phyloP scores from a whole-genome alignment of 345 rosid species.

The Heritiera fomes region DNA sequence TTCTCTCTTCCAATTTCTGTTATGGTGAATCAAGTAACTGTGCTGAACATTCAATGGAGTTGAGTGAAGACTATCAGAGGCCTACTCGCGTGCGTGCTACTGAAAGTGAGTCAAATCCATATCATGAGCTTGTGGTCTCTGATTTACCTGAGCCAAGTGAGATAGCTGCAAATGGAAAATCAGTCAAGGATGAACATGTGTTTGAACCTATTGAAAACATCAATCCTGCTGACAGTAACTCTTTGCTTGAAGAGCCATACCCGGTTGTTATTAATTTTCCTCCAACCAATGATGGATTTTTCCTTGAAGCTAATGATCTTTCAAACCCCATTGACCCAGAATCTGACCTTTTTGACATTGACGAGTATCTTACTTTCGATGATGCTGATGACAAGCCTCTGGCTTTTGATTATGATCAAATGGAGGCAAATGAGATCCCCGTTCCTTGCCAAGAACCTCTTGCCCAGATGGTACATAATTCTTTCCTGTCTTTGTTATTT shows the following conservation, averaged over 20 bases:
- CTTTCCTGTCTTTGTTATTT: not conserved
- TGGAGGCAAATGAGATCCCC: slow-evolving; percentile 35
- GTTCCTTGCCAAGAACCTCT: slow-evolving; percentile 30
- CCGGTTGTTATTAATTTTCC: slow-evolving; percentile 43
- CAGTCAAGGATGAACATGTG: slow-evolving; percentile 45
- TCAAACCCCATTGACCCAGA: slow-evolving; percentile 42
- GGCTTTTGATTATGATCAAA: slow-evolving; percentile 59
- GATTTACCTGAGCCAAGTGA: slow-evolving; percentile 43
- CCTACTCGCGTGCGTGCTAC: slow-evolving; percentile 37
- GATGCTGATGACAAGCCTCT: slow-evolving; percentile 56
- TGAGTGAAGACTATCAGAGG: slow-evolving; percentile 50
- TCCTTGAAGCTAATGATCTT: slow-evolving; percentile 73
- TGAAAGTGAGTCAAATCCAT: slow-evolving; percentile 28
- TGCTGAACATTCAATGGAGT: slow-evolving; percentile 39
- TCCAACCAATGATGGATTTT: slow-evolving; percentile 49
- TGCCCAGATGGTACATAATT: slow-evolving; percentile 40
- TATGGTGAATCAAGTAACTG: slow-evolving; percentile 61
- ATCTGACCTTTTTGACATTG: slow-evolving; percentile 49
- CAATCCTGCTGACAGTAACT: slow-evolving; percentile 33
- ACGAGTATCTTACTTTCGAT: slow-evolving; percentile 67
- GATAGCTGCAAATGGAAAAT: slow-evolving; percentile 33
- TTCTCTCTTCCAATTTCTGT: slow-evolving; percentile 43
- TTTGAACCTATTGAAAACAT: slow-evolving; percentile 39
- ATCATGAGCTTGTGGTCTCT: slow-evolving; percentile 38
- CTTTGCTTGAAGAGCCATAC: slow-evolving; percentile 47